Evolutionary conservation across 805 yeast species (phyloP), one percentile per base, ranked within the genome.

Genomic region (Soucietia sequanensis): DNA sequence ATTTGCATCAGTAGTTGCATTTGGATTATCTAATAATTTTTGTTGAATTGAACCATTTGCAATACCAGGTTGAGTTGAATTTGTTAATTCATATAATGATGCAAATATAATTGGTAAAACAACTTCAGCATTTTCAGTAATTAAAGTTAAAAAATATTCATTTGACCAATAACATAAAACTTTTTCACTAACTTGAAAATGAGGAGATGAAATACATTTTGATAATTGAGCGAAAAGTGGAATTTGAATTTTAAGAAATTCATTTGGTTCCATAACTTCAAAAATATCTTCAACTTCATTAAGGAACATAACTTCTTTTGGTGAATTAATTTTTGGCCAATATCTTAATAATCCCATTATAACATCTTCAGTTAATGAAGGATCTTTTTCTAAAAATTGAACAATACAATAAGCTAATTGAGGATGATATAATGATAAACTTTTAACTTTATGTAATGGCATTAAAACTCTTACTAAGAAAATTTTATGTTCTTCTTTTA

Each of bases 381-480:
- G 95, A 56, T 93, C 99, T 61, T 93, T 93, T 53, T 93, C 99
- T 50, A 93, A 68, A 60, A 93, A 93, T 65, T 93, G 99, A 19
- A 93, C 95, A 26, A 93, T 85, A 66, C 99, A 93, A 62, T 93
- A 93, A 5, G 98, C 96, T 46, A 93, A 73, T 62, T 93, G 99
- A 23, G 98, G 96, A 58, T 93, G 99, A 60, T 91, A 93, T 43
- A 91, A 68, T 6, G 95, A 83, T 38, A 93, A 70, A 34, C 93
- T 79, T 57, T 90, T 83, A 12, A 87, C 91, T 60, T 93, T 91
- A 61, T 93, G 99, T 59, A 93, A 67, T 19, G 99, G 99, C 18
- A 93, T 72, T 50, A 93, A 73, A 13, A 91, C 91, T 39, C 96
- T 73, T 22, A 86, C 80, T 43, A 93, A 65, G 50, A 93, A 93